Conservation (phyloP, 768 basidiomycete species). For the Lyophyllum shimeji region DNA sequence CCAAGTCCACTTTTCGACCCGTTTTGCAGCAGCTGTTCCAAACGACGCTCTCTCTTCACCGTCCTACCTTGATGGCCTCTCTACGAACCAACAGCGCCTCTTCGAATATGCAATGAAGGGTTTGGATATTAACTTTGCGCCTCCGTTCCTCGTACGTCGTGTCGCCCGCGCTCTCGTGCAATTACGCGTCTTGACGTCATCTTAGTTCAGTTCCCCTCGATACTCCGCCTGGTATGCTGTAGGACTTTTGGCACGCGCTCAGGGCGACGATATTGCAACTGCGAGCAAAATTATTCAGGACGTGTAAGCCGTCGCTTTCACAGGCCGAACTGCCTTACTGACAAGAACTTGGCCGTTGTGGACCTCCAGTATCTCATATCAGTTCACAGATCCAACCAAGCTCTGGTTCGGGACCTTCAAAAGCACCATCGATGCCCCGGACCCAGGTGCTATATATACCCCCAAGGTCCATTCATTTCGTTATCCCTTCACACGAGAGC, state of each 20-base stretch:
- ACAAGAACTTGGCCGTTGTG: too few species aligned
- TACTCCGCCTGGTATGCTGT: slow-evolving; percentile 33
- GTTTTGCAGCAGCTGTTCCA: not conserved
- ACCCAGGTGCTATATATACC: not conserved
- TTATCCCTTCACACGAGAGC: not conserved
- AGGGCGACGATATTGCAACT: slow-evolving; percentile 19
- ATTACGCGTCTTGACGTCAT: not conserved
- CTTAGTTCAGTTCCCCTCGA: slow-evolving; percentile 26
- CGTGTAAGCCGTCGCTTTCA: slow-evolving; percentile 16
- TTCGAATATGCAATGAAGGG: slow-evolving; percentile 25
- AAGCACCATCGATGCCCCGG: not conserved
- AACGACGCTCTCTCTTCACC: not conserved
- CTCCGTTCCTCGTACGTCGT: slow-evolving; percentile 23
- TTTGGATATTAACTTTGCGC: slow-evolving; percentile 24
- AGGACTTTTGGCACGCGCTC: slow-evolving; percentile 26
- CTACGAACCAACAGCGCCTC: slow-evolving; percentile 19
- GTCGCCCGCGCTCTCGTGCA: not conserved
- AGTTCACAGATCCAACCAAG: slow-evolving; percentile 26
- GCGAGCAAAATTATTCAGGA: slow-evolving; percentile 22
- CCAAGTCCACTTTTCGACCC: not conserved
- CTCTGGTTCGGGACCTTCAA: slow-evolving; percentile 29
- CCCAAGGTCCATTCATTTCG: not conserved
- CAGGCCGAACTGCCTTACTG: not conserved
- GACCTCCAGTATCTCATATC: not conserved
- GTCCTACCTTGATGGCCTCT: slow-evolving; percentile 21